Percentiles rank a stretch among this genome's conserved stretches.
Evolutionary conservation across 139 green algal genomes (phyloP).

Genomic region (Coelastrella sp.): DNA sequence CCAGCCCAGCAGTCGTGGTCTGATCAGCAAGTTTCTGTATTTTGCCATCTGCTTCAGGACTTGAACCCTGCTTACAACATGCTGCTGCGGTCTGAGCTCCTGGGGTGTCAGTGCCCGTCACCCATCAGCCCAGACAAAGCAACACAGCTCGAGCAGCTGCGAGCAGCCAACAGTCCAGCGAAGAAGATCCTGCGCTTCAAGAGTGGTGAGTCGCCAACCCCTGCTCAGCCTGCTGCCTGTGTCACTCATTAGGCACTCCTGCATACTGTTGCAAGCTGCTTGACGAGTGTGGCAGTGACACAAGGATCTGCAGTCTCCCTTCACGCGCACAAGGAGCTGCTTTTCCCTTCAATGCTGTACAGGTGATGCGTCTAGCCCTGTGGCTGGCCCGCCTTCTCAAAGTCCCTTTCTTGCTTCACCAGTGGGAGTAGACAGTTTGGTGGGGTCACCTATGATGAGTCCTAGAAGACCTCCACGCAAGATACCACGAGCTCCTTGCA

Average conservation of each 20-base stretch:
- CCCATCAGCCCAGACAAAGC: conserved; percentile 72
- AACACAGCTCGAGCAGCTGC: conserved; percentile 63
- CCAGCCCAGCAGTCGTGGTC: no score
- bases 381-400: conserved; percentile 62
- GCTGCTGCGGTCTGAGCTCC: conserved; percentile 80
- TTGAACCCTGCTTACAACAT: conserved; percentile 82
- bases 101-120: conserved; percentile 65
- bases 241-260: no score
- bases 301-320: no score
- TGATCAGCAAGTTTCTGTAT: not conserved
- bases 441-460: conserved; percentile 54
- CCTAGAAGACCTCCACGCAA: conserved; percentile 75
- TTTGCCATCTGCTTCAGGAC: conserved; percentile 62
- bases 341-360: not conserved
- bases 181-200: conserved; percentile 49
- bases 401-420: conserved; percentile 81
- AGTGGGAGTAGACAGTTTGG: conserved; percentile 64
- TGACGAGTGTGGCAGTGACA: no score
- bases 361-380: conserved; percentile 73
- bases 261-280: no score
- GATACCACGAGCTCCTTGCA: conserved; percentile 94
- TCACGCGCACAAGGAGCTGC: no score
- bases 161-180: conserved; percentile 42
- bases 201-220: not conserved
- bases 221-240: not conserved